These are phyloP conservation scores for Exobasidium rhododendri DNA, from an alignment of 1,284 basidiomycete species.

Conservation along the genomic window DNA sequence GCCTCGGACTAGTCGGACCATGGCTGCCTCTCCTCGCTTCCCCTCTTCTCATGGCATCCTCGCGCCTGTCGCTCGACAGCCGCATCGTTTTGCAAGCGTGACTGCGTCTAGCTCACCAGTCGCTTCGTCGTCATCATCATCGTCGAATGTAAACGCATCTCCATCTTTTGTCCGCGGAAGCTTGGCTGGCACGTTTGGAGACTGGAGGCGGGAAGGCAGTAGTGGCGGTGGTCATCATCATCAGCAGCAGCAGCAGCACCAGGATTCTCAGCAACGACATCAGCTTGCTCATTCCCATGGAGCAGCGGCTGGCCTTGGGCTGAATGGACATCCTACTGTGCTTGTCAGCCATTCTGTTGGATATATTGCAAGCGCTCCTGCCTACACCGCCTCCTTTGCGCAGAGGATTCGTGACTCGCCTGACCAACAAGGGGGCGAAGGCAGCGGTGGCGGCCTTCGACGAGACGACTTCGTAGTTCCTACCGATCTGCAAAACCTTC, in stretches of 20 bases:
- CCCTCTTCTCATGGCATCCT: not conserved
- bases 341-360: not conserved
- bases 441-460: not conserved
- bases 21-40: not conserved
- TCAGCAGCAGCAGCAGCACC: not conserved
- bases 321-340: not conserved
- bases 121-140: not conserved
- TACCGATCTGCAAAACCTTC: conserved; percentile 5
- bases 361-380: not conserved
- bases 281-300: not conserved
- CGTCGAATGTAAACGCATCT: not conserved
- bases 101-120: not conserved
- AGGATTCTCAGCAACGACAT: too few relatives aligned
- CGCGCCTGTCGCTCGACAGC: conserved; percentile 11
- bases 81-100: conserved; percentile 12
- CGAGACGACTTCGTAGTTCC: conserved; percentile 10
- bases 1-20: too few relatives aligned
- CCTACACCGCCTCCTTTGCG: not conserved
- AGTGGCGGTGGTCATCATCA: not conserved
- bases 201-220: not conserved
- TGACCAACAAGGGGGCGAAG: not conserved
- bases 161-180: not conserved
- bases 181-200: not conserved
- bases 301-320: not conserved
- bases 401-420: conserved; percentile 2